A percentile compares a stretch with the other conserved stretches of the same genome.
Conservation (phyloP, 345 rosid species). For the Pelargonium nanum region DNA sequence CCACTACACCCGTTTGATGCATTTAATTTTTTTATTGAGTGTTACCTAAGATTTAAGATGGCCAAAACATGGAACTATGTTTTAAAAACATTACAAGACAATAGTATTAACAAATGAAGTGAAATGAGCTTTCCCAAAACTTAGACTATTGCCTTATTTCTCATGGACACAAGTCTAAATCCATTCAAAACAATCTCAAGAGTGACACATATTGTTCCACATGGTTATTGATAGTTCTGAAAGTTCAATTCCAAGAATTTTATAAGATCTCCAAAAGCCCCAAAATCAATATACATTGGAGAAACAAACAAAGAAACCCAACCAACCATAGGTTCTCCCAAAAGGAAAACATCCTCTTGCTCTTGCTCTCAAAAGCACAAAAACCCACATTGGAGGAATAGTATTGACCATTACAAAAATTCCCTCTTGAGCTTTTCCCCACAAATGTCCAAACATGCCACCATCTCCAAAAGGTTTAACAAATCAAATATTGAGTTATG, state of each 20-base stretch:
- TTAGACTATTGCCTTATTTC: constrained; percentile 24
- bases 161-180: constrained; percentile 49
- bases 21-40: too few species aligned
- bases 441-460: not conserved
- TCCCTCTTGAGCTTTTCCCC: not conserved
- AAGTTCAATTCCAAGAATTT: not conserved
- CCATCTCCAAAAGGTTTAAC: not conserved
- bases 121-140: not conserved
- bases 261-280: not conserved
- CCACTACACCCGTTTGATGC: too few species aligned
- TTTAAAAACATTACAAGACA: too few species aligned
- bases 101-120: too few species aligned
- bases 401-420: not conserved
- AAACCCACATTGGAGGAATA: not conserved
- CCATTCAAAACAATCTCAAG: constrained; percentile 44
- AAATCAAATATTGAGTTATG: not conserved
- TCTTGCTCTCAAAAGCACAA: not conserved
- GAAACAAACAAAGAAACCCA: not conserved
- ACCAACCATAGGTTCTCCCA: not conserved
- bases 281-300: too few species aligned
- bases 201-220: constrained; percentile 22
- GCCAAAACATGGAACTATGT: too few species aligned
- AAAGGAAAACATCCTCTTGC: not conserved
- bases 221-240: not conserved
- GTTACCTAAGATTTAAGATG: too few species aligned